Conservation (phyloP, 139 green algal species). For the Spirogloea muscicola region DNA sequence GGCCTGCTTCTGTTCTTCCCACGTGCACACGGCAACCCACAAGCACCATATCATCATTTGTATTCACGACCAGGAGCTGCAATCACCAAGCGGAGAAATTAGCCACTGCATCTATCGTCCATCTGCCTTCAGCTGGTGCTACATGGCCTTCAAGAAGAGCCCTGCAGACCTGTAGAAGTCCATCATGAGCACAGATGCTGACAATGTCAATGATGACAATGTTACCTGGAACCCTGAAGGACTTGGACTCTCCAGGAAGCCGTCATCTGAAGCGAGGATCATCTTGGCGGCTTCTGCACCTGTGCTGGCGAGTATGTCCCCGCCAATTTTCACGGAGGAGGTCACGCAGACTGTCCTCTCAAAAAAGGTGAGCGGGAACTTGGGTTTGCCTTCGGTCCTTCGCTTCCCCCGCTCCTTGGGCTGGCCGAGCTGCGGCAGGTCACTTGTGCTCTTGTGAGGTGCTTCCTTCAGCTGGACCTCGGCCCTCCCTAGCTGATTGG, state of each 20-base stretch:
- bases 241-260: constrained; percentile 39
- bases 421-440: background rate
- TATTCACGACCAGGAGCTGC: constrained; percentile 39
- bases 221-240: constrained; percentile 24
- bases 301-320: constrained; percentile 31
- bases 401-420: background rate
- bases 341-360: constrained; percentile 44
- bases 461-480: background rate
- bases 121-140: background rate
- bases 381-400: background rate
- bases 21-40: constrained; percentile 46
- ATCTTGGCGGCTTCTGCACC: constrained; percentile 23
- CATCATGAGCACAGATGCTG: background rate
- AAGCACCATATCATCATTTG: constrained; percentile 35
- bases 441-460: background rate
- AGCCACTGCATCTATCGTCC: background rate
- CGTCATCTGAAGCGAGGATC: constrained; percentile 39
- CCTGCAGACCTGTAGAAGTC: background rate
- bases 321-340: constrained; percentile 31
- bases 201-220: background rate
- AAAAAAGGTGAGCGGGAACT: constrained; percentile 51
- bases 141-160: background rate
- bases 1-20: background rate
- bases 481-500: background rate
- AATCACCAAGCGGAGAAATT: background rate